Conservation (phyloP, 139 green algal genomes). For the Desmodesmus armatus region DNA sequence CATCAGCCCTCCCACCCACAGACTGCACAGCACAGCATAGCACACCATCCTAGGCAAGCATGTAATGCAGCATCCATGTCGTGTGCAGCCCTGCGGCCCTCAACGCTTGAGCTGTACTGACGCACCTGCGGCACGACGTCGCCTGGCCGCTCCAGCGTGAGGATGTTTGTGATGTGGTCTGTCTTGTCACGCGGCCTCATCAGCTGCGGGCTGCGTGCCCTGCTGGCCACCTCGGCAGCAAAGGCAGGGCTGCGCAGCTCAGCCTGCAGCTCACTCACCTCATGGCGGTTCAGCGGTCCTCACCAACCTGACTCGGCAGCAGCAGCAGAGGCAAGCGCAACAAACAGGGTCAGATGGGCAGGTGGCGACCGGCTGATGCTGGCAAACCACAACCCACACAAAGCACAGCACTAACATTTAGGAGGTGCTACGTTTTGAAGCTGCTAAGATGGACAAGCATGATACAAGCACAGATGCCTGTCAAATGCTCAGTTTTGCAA, state of each 20-base stretch:
- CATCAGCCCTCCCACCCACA: too few relatives aligned
- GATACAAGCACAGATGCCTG: too few relatives aligned
- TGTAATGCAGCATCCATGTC: neutral
- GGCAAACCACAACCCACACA: too few relatives aligned
- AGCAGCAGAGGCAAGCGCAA: too few relatives aligned
- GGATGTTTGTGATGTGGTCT: slow-evolving; percentile 42
- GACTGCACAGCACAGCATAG: neutral
- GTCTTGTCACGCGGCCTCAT: slow-evolving; percentile 15
- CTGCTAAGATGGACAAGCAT: too few relatives aligned
- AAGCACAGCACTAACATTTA: too few relatives aligned
- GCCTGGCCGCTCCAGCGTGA: neutral
- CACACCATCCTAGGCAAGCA: neutral
- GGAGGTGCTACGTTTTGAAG: too few relatives aligned
- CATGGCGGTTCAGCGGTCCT: slow-evolving; percentile 35
- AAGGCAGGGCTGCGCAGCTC: slow-evolving; percentile 38
- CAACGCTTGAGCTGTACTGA: neutral
- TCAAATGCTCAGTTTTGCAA: too few relatives aligned
- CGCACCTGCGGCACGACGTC: slow-evolving; percentile 2
- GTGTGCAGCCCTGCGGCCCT: neutral
- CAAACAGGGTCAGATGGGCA: too few relatives aligned
- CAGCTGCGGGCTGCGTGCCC: slow-evolving; percentile 22
- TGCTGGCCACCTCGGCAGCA: slow-evolving; percentile 12
- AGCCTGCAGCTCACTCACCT: neutral
- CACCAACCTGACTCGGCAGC: slow-evolving; percentile 33
- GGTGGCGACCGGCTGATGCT: too few relatives aligned